Evolutionary conservation across 805 yeast genomes (phyloP), one percentile per base, ranked within the genome.

Genomic region (Saccharomycopsis babjevae): DNA sequence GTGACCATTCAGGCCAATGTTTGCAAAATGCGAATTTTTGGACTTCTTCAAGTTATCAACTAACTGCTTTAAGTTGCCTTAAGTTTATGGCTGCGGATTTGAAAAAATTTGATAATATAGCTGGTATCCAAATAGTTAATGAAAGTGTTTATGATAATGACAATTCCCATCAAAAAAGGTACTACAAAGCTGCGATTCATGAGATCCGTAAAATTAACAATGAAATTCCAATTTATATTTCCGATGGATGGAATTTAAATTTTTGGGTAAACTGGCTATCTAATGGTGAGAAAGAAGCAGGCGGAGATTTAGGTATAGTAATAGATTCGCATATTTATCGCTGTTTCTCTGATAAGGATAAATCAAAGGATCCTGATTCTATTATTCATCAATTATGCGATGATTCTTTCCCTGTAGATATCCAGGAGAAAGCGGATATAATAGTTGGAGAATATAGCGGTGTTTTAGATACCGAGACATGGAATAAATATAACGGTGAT

Each of bases 201-300:
- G 77, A 79, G 50, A 85, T 93, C 52, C 76, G 93, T 36, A 69
- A 72, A 22, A 74, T 77, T 16, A 86, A 89, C 68, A 56, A 71
- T 1, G 72, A 72, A 1, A 72, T 90, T 39, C 97, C 97, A 0
- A 76, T 93, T 5, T 74, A 88, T 18, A 87, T 93, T 40, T 89
- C 97, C 1, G 98, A 93, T 70, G 96, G 96, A 2, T 94, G 98
- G 98, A 86, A 90, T 85, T 81, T 94, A 5, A 80, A 81, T 65
- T 88, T 83, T 69, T 89, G 91, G 89, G 84, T 79, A 28, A 75
- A 83, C 63, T 88, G 87, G 85, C 71, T 89, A 8, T 79, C 78
- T 57, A 69, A 73, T 39, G 78, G 79, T 42, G 73, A 73, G 52
- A 64, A 69, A 16, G 68, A 72, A 1, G 72, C 72, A 4, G 71